These are phyloP conservation scores for Cordyceps tenuipes DNA, from an alignment of 2,329 filamentous ascomycete genomes.

Conservation along the genomic window DNA sequence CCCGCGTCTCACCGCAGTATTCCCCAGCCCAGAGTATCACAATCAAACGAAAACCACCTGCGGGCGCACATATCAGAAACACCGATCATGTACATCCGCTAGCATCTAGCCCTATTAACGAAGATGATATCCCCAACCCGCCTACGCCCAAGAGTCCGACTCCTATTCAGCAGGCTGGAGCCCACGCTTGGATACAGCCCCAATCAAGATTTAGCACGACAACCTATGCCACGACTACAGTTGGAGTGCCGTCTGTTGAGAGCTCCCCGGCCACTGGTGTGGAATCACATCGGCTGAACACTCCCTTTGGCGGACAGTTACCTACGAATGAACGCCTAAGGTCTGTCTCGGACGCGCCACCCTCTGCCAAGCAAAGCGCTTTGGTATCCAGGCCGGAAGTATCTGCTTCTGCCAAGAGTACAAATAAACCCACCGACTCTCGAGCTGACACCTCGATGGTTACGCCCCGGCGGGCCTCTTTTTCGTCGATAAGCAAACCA, in stretches of 20 bases:
- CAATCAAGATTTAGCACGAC: slow-evolving; percentile 56
- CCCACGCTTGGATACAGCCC: slow-evolving; percentile 39
- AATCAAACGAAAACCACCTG: slow-evolving; percentile 39
- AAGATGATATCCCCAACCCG: slow-evolving; percentile 21
- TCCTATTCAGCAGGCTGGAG: slow-evolving; percentile 15
- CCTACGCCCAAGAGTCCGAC: slow-evolving; percentile 20
- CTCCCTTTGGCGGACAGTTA: neutral
- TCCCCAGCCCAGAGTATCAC: slow-evolving; percentile 24
- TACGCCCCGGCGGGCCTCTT: slow-evolving; percentile 16
- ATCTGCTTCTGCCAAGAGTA: neutral
- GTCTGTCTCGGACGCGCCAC: neutral
- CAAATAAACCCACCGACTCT: neutral
- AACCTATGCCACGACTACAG: slow-evolving; percentile 46
- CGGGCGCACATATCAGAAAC: slow-evolving; percentile 19
- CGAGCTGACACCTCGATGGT: neutral
- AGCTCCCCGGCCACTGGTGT: neutral
- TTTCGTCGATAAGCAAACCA: slow-evolving; percentile 43
- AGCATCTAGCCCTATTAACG: slow-evolving; percentile 29
- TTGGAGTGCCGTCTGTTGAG: slow-evolving; percentile 12
- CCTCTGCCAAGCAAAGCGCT: neutral
- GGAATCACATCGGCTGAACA: neutral
- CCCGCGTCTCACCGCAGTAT: slow-evolving; percentile 15
- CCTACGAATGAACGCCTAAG: neutral
- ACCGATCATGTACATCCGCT: slow-evolving; percentile 24
- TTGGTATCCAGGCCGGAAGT: neutral